These are phyloP conservation scores for Naematelia aurantialba DNA, from an alignment of 768 basidiomycete genomes.

Conservation along the genomic window DNA sequence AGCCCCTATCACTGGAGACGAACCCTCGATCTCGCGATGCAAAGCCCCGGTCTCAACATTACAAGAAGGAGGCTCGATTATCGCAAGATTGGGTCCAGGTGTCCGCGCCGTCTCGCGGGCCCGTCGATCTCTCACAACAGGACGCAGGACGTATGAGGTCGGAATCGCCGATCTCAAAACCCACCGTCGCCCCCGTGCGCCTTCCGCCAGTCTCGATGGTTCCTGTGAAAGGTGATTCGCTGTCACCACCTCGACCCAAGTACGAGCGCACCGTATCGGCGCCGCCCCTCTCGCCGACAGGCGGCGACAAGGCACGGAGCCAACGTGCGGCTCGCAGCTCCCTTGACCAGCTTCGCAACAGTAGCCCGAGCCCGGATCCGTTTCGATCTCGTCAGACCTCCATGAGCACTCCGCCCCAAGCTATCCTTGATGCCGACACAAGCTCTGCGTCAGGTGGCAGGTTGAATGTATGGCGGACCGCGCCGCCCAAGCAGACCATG, in stretches of 20 bases:
- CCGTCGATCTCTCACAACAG: background rate
- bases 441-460: background rate
- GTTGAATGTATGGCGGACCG: slow-evolving; percentile 8
- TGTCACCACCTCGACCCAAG: slow-evolving; percentile 20
- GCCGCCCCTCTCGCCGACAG: slow-evolving; percentile 23
- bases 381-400: slow-evolving; percentile 19
- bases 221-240: slow-evolving; percentile 25
- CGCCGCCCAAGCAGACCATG: slow-evolving; percentile 8
- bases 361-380: slow-evolving; percentile 19
- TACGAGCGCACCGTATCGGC: slow-evolving; percentile 33
- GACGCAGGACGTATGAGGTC: background rate
- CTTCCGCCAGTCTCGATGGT: slow-evolving; percentile 23
- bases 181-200: background rate
- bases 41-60: too few species aligned
- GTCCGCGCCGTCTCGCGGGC: slow-evolving; percentile 2
- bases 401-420: slow-evolving; percentile 24
- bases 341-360: slow-evolving; percentile 27
- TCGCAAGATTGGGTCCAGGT: slow-evolving; percentile 41
- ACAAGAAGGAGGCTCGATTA: slow-evolving; percentile 29
- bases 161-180: background rate
- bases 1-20: too few species aligned
- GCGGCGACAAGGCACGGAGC: background rate
- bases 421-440: slow-evolving; percentile 13
- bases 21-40: too few species aligned
- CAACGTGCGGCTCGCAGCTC: slow-evolving; percentile 18